Evolutionary conservation across 352 stramenopile genomes (phyloP), one percentile per base, ranked within the genome.

Genomic region (Phytophthora fragariae): DNA sequence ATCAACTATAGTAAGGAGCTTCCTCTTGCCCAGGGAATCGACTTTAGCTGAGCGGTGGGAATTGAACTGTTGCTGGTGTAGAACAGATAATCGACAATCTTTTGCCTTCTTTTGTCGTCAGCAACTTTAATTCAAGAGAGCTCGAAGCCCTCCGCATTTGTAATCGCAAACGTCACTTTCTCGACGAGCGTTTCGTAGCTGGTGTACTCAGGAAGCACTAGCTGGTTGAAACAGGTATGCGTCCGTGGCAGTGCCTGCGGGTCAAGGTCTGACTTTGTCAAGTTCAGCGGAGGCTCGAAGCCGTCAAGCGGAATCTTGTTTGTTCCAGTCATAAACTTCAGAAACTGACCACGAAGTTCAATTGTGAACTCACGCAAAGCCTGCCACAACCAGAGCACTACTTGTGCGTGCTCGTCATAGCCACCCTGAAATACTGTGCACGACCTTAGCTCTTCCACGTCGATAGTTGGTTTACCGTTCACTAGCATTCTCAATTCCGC

Each of bases 1-100:
- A 89, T 98, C 75, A 98, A 98, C 82, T 89, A 98, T 79, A 96
- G 92, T 77, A 95, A 98, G 75, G 86, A 94, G 68, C 81, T 98
- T 9, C 93, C 93, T 27, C 89, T 98, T 27, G 94, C 94, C 0
- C 94, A 98, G 74, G 94, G 94, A 64, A 98, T 98, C 62, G 91
- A 97, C 75, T 98, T 98, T 62, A 89, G 73, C 65, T 97, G 88
- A 78, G 31, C 19, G 9, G 27, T 35, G 5, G 27, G 29, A 27
- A 7, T n/a, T 19, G 56, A 37, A 17, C 37, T 57, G 33, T 37
- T 56, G 31, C 59, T 70, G 39, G 49, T 41, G 49, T 55, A 55
- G 19, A 55, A n/a, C n/a, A 11, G 19, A 33, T 55, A 55, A 55
- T 33, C 49, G 4, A 55, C 19, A 31, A 31, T 19, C 49, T 33